These are phyloP conservation scores for Aurinia saxatilis DNA, from an alignment of 345 rosid species.

Conservation along the genomic window DNA sequence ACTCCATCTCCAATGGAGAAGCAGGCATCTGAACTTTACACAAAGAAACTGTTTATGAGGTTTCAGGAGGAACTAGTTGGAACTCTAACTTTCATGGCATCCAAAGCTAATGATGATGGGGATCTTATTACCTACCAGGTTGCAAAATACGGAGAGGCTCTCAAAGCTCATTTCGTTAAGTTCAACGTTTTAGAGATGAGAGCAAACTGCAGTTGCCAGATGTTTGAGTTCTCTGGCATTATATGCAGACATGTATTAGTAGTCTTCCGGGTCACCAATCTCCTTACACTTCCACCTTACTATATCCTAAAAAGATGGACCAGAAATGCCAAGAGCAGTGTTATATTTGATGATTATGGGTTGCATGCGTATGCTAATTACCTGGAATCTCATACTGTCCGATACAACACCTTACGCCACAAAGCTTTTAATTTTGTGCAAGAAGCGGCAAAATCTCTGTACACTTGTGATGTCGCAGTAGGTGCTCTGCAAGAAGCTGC, in stretches of 20 bases:
- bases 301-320: constrained; percentile 58
- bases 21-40: constrained; percentile 41
- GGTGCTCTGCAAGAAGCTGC: constrained; percentile 52
- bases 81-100: constrained; percentile 44
- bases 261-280: constrained; percentile 57
- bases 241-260: constrained; percentile 58
- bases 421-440: constrained; percentile 56
- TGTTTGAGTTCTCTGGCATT: constrained; percentile 64
- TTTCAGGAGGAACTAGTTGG: constrained; percentile 50
- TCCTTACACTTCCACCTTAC: constrained; percentile 59
- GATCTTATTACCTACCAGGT: constrained; percentile 39
- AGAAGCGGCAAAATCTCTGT: constrained; percentile 41
- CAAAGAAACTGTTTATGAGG: constrained; percentile 35
- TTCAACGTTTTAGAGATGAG: constrained; percentile 55
- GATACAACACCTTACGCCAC: constrained; percentile 52
- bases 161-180: constrained; percentile 42
- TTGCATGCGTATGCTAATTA: constrained; percentile 33
- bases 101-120: constrained; percentile 36
- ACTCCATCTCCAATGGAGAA: constrained; percentile 52
- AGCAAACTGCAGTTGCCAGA: constrained; percentile 59
- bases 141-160: constrained; percentile 55
- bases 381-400: constrained; percentile 52
- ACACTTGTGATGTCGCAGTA: constrained; percentile 39
- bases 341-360: constrained; percentile 38
- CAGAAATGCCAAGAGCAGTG: constrained; percentile 52